phyloP scores from a whole-genome alignment of 352 stramenopile species.

The Phytophthora syringae region DNA sequence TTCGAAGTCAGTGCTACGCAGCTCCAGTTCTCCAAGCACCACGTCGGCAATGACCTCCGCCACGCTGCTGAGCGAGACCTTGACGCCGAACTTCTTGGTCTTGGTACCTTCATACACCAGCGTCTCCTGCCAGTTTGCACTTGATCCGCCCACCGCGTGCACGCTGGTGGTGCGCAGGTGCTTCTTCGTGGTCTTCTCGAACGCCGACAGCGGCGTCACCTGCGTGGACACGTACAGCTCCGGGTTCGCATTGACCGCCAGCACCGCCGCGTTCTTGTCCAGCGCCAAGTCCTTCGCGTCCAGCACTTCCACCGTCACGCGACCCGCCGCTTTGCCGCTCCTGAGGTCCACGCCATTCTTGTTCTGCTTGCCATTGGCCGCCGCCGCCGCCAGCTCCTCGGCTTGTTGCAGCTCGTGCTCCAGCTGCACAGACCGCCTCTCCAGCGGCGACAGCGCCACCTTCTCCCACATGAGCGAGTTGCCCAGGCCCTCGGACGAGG shows the following conservation, averaged over 20 bases:
- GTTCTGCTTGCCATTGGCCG: slow-evolving; percentile 55
- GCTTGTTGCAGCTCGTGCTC: slow-evolving; percentile 72
- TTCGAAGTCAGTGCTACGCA: slow-evolving; percentile 56
- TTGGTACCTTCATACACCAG: slow-evolving; percentile 75
- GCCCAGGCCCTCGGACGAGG: slow-evolving; percentile 49
- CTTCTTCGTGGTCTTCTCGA: slow-evolving; percentile 78
- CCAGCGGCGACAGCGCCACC: slow-evolving; percentile 74
- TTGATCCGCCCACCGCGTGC: slow-evolving; percentile 19
- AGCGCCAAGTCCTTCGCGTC: slow-evolving; percentile 42
- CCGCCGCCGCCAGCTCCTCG: slow-evolving; percentile 43
- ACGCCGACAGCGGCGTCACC: slow-evolving; percentile 63
- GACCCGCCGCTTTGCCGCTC: slow-evolving; percentile 64
- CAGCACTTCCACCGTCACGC: slow-evolving; percentile 60
- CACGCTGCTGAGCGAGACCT: slow-evolving; percentile 64
- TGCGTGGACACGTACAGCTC: slow-evolving; percentile 66
- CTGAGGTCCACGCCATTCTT: slow-evolving; percentile 80
- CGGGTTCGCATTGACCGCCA: slow-evolving; percentile 39
- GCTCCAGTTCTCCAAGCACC: slow-evolving; percentile 68
- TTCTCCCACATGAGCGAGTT: slow-evolving; percentile 83
- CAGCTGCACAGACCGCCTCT: slow-evolving; percentile 74
- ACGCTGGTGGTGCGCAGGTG: slow-evolving; percentile 53
- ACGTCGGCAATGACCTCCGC: slow-evolving; percentile 70
- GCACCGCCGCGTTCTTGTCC: slow-evolving; percentile 34
- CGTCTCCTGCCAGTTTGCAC: slow-evolving; percentile 55
- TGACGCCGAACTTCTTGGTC: slow-evolving; percentile 67